Base-by-base conservation (phyloP, 225 moss, liverwort and hornwort species). In the Rhytidiadelphus loreus region DNA sequence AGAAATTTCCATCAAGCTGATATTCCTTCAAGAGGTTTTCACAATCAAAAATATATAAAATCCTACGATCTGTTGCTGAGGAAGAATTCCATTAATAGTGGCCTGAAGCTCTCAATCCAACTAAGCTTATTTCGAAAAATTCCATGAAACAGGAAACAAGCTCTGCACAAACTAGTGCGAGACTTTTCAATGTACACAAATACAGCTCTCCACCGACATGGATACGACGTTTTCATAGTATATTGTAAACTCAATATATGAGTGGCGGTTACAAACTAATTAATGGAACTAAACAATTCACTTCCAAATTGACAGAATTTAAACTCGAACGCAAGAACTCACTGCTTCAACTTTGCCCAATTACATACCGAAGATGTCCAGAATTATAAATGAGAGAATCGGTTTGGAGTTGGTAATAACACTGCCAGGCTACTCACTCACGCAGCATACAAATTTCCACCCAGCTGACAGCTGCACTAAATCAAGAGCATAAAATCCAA, bases 281-380 rank as follows among this genome's bases (percentile, higher is more conserved):
- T 30, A 17, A 1, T 46, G 29, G 4, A 18, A 18, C 0, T 19
- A 46, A 19, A 30, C 7, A 46, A 4, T 19, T 2, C 0, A 19
- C 2, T 48, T 74, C 2, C 7, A 11, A 70, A 71, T 12, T 71
- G 26, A 15, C 5, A 43, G 5, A 43, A 71, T 41, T 26, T 41
- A 24, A 3, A 43, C 16, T 43, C 9, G 26, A 71, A 71, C 16
- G 43, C 43, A 9, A 26, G 1, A 9, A 5, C 0, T 43, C 26
- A 15, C 25, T 41, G n/a, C 5, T 14, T 3, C 3, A 25, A 25
- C 5, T 41, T 43, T 43, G 15, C 16, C 8, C 26, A 26, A 15
- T 25, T 43, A 15, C 5, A 43, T 71, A 43, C 15, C 24, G 8
- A 25, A 41, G 8, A 13, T 0, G 4, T 24, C 41, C 16, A 0